phyloP scores from a whole-genome alignment of 1,284 basidiomycete species.

The Athelia psychrophila region DNA sequence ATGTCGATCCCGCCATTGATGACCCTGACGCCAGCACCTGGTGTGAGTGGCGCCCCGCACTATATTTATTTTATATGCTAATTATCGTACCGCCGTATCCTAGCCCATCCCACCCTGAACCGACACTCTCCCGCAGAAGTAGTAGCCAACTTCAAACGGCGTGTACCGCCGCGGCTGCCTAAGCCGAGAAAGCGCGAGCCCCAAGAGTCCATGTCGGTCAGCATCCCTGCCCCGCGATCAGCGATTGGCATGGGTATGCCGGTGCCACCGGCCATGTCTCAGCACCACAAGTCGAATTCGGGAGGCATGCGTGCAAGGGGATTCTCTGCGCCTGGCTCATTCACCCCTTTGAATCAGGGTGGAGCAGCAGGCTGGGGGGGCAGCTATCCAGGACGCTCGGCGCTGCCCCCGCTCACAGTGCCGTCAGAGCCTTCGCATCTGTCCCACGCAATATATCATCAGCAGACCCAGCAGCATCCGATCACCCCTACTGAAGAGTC shows the following conservation, averaged over 20 bases:
- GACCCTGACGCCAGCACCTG: conserved; percentile 92
- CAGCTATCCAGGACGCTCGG: conserved; percentile 54
- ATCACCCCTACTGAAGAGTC: conserved; percentile 67
- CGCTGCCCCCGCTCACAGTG: conserved; percentile 77
- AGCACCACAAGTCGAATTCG: conserved; percentile 11
- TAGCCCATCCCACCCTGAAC: conserved; percentile 86
- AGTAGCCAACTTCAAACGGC: conserved; percentile 88
- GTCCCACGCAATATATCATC: conserved; percentile 39
- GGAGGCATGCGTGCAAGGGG: conserved; percentile 59
- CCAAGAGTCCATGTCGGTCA: conserved; percentile 46
- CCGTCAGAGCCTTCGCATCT: conserved; percentile 66
- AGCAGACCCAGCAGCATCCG: conserved; percentile 60
- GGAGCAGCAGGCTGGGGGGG: conserved; percentile 53
- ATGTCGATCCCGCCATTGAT: conserved; percentile 88
- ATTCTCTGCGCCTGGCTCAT: conserved; percentile 77
- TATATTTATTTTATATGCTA: conserved; percentile 9
- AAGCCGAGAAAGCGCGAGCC: conserved; percentile 77
- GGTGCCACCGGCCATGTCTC: conserved; percentile 38
- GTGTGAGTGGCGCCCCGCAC: conserved; percentile 58
- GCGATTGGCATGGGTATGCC: conserved; percentile 54
- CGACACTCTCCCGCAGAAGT: conserved; percentile 83
- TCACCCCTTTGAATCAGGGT: conserved; percentile 61
- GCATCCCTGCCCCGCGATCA: conserved; percentile 69
- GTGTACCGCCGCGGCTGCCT: conserved; percentile 85
- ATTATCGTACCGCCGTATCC: conserved; percentile 15